Base-by-base conservation (phyloP, 75 land plant genomes). In the Isoetes taiwanensis region DNA sequence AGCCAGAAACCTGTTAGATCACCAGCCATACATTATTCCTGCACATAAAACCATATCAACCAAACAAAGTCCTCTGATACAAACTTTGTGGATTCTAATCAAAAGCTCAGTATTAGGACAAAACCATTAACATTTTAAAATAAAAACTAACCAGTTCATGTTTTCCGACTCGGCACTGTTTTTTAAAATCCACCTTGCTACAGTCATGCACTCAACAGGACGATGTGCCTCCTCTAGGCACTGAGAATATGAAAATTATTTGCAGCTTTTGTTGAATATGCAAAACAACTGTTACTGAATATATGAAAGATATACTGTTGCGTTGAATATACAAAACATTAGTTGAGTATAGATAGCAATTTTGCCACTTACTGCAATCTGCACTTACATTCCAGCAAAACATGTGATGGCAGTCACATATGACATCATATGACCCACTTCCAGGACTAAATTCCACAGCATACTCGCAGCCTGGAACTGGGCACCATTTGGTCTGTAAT, bases 301-400 rank as follows among this genome's bases (percentile, higher is more conserved):
- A n/a, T n/a, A n/a, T n/a, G n/a, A n/a, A n/a, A n/a, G n/a, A n/a
- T n/a, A n/a, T n/a, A n/a, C n/a, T n/a, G n/a, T n/a, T n/a, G n/a
- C n/a, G n/a, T n/a, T n/a, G n/a, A n/a, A n/a, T n/a, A n/a, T n/a
- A n/a, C n/a, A n/a, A n/a, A n/a, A n/a, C n/a, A n/a, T n/a, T n/a
- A n/a, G n/a, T n/a, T n/a, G n/a, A n/a, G n/a, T n/a, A n/a, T n/a
- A n/a, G n/a, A n/a, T n/a, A n/a, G n/a, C n/a, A n/a, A n/a, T n/a
- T n/a, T n/a, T n/a, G n/a, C n/a, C n/a, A n/a, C n/a, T n/a, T n/a
- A n/a, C n/a, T n/a, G n/a, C n/a, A n/a, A n/a, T n/a, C n/a, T n/a
- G n/a, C 24, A 71, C 83, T 70, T 65, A 89, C 96, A 65, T 87
- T 87, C 96, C 96, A 93, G 75, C 98, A 88, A 43, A 93, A 93